Evolutionary conservation across 306 rosid species (phyloP).

Genomic region (Quillaja saponaria): DNA sequence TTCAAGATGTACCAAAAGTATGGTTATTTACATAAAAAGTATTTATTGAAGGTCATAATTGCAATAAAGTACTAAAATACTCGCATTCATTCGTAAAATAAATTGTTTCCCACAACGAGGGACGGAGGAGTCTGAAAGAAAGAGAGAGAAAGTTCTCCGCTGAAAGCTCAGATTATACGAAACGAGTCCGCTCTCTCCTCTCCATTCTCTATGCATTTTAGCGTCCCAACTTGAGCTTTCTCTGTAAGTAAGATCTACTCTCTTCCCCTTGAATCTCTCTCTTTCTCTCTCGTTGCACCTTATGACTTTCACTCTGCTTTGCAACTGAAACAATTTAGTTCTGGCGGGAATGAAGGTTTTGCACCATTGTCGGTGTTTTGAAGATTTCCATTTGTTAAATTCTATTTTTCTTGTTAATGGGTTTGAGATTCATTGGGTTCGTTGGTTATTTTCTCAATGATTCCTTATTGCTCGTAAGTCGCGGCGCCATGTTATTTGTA

Average conservation of each 20-base stretch:
- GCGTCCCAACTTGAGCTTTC: too few species aligned
- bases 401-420: not conserved
- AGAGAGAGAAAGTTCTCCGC: not conserved
- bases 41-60: not conserved
- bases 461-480: not conserved
- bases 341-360: constrained; percentile 24
- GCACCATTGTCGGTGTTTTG: not conserved
- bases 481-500: constrained; percentile 1
- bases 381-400: not conserved
- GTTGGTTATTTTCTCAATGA: not conserved
- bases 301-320: too few species aligned
- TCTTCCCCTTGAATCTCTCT: not conserved
- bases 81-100: too few species aligned
- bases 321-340: not conserved
- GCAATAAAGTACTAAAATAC: constrained; percentile 1
- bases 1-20: too few species aligned
- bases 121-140: not conserved
- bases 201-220: not conserved
- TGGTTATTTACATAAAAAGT: not conserved
- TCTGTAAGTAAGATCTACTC: not conserved
- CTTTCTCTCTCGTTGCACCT: not conserved
- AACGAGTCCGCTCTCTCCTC: not conserved
- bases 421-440: not conserved
- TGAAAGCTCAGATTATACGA: too few species aligned
- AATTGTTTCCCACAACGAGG: constrained; percentile 10